Conservation (phyloP, 257 asterid genomes). For the Primulina tabacum region DNA sequence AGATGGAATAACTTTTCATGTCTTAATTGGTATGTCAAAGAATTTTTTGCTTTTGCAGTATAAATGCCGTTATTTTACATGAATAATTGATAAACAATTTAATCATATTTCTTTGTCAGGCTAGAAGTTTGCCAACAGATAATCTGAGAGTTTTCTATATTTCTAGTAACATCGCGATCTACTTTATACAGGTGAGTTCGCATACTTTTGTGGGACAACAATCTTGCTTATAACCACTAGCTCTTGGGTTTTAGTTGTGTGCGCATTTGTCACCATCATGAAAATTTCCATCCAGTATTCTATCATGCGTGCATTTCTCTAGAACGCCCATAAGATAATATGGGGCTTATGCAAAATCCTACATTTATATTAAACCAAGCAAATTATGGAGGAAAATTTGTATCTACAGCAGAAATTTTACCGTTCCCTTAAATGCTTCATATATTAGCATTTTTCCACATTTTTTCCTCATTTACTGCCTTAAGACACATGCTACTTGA, state of each 20-base stretch:
- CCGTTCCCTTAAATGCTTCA: too few species aligned
- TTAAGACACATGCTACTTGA: too few species aligned
- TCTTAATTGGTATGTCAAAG: constrained; percentile 14
- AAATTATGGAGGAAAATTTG: too few species aligned
- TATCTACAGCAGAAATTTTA: too few species aligned
- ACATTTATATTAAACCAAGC: too few species aligned
- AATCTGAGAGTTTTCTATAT: constrained; percentile 67
- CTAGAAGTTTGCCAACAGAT: constrained; percentile 87
- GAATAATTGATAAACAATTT: constrained; percentile 29
- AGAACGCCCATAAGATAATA: too few species aligned
- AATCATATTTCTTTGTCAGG: constrained; percentile 52
- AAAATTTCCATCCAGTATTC: constrained; percentile 10
- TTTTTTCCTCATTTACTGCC: too few species aligned
- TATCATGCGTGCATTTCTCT: not conserved
- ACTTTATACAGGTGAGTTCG: constrained; percentile 70
- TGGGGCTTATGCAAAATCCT: too few species aligned
- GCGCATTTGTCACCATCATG: not conserved
- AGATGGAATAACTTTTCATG: not conserved
- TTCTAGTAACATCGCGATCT: constrained; percentile 60
- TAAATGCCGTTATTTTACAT: constrained; percentile 19
- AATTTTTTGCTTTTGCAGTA: constrained; percentile 24
- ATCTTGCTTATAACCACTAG: constrained; percentile 20
- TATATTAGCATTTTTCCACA: too few species aligned
- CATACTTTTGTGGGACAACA: constrained; percentile 9
- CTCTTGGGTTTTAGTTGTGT: not conserved